Evolutionary conservation across 805 yeast genomes (phyloP), one percentile per base, ranked within the genome.

Genomic region (Candida quercuum): DNA sequence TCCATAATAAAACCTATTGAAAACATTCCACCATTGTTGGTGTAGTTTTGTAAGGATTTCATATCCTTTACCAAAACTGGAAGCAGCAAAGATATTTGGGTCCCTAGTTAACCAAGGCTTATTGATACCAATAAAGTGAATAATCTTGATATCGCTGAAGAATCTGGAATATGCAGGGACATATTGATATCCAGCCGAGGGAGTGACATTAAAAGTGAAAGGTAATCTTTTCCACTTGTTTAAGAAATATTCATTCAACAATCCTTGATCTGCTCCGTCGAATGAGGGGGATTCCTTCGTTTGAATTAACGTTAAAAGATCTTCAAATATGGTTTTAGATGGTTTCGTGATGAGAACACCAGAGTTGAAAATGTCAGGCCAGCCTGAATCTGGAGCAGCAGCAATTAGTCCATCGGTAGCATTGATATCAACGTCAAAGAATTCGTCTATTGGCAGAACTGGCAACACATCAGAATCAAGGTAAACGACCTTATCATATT

Each of bases 181-280:
- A 59, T 78, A 82, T 60, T 85, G 81, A 54, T 85, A 85, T 28
- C 74, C 75, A 33, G 75, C 64, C 31, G 72, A 63, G 5, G 82
- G 66, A 1, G 96, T 89, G 22, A 89, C 93, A 52, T 89, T 89
- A 66, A 78, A 88, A 34, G 74, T 52, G 51, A 89, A 91, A 2
- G 96, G 87, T 36, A 91, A 61, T 32, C 76, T 69, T 26, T 66
- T 59, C 96, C 96, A 88, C 37, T 61, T 57, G 3, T 54, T 49
- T 12, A 41, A 48, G 54, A 82, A 85, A 51, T 69, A 79, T 49
- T 81, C 81, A 57, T 86, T 86, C 46, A 86, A 66, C 32, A 86
- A 63, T 9, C 95, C 95, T 58, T 86, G 95, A 60, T 86, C 95
- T 3, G 91, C 89, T 24, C 95, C 95, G 57, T 86, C 95, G 52